Evolutionary conservation across 495 filamentous ascomycete species (phyloP), one percentile per base, ranked within the genome.

Genomic region (Patellaria atrata): DNA sequence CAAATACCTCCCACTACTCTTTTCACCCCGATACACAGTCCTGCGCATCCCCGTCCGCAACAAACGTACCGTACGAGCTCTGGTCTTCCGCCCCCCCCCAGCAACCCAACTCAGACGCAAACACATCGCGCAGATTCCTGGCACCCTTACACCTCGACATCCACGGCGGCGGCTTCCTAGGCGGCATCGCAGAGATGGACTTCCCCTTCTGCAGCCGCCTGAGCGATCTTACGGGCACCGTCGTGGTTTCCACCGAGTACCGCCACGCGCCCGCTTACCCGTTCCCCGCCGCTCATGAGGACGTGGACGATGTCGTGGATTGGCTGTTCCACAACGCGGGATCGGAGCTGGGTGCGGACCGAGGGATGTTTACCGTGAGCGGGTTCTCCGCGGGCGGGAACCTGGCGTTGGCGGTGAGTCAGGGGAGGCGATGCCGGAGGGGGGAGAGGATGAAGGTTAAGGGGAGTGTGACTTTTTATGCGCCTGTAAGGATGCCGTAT

Each of bases 111-210:
- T 11, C 10, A 33, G 10, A 7, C 5, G 6, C 19, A 7, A 22
- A 21, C 9, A 5, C 5, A 13, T 5, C 11, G 14, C 17, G 17
- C 7, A 22, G 17, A 20, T 22, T 11, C 12, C 32, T 38, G 5
- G 37, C 45, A 16, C 56, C 56, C 0, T 37, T 59, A 2, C 55
- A 57, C 30, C 32, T 59, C 41, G 40, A 56, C 42, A 41, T 52
- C 25, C 56, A 59, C 37, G 52, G 47, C 33, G 55, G 56, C 16
- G 50, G 33, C 22, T 58, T 58, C 38, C 32, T 58, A 14, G 55
- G 56, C 33, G 56, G 56, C 27, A 12, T 54, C 8, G 34, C 53
- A 6, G 56, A 59, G 30, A 28, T 33, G 12, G 27, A 47, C 37
- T 45, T 45, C 1, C 10, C 28, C 7, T 57, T 51, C 30, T 56